Evolutionary conservation across 169 alveolate genomes (phyloP).

Genomic region (Eimeria sp.): DNA sequence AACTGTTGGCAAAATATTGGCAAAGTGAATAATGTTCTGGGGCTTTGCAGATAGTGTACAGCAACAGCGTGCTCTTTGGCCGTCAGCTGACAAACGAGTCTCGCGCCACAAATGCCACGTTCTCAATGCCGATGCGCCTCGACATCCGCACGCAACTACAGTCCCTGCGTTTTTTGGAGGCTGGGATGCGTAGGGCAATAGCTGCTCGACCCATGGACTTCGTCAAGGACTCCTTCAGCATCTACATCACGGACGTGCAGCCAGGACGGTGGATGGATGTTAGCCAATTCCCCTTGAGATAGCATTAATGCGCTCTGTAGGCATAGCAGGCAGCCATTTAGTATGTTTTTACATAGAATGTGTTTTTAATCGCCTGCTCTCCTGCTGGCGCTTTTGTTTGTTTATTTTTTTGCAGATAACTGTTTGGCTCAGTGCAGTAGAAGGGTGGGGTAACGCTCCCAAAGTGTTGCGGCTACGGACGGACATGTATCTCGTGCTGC

Average conservation of each 20-base stretch:
- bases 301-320: neutral
- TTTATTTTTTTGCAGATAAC: conserved; percentile 26
- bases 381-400: neutral
- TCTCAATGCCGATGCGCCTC: conserved; percentile 56
- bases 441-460: conserved; percentile 78
- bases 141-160: conserved; percentile 70
- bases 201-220: conserved; percentile 80
- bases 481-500: conserved; percentile 76
- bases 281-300: neutral
- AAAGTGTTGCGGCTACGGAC: conserved; percentile 65
- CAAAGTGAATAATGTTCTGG: neutral
- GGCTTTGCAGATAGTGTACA: conserved; percentile 67
- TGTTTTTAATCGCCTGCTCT: neutral
- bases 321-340: neutral
- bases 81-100: conserved; percentile 76
- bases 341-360: neutral
- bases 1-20: neutral
- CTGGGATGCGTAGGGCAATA: conserved; percentile 66
- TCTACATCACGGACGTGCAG: conserved; percentile 65
- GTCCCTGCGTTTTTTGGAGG: conserved; percentile 54
- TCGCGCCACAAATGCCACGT: conserved; percentile 68
- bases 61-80: conserved; percentile 76
- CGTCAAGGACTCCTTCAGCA: conserved; percentile 77
- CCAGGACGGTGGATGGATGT: conserved; percentile 83
- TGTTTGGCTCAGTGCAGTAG: conserved; percentile 69